Evolutionary conservation across 768 basidiomycete genomes (phyloP).

Genomic region (Strobilomyces echinocephalus): DNA sequence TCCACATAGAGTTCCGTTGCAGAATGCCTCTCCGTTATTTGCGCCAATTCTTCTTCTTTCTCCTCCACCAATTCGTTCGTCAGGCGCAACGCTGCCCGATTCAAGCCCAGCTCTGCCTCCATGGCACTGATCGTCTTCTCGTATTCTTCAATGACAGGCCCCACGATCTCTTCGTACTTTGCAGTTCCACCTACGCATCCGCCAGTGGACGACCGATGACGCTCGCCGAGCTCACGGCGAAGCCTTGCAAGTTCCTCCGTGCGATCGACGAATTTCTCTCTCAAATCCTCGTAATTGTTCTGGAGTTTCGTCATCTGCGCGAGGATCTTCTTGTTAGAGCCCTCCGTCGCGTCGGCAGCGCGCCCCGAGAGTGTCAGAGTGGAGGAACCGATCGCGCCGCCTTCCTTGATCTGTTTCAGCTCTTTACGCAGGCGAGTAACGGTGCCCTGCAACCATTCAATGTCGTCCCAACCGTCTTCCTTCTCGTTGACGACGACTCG

Average conservation of each 20-base stretch:
- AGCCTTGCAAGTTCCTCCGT: constrained; percentile 83
- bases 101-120: constrained; percentile 87
- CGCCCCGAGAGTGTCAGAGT: constrained; percentile 28
- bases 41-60: constrained; percentile 75
- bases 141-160: constrained; percentile 97
- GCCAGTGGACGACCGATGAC: constrained; percentile 51
- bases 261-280: constrained; percentile 81
- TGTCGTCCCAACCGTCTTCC: constrained; percentile 98
- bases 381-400: constrained; percentile 34
- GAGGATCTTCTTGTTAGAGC: constrained; percentile 69
- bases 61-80: constrained; percentile 93
- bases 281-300: constrained; percentile 78
- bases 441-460: constrained; percentile 91
- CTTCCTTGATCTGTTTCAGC: constrained; percentile 73
- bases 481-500: constrained; percentile 86
- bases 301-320: constrained; percentile 81
- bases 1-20: constrained; percentile 84
- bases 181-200: constrained; percentile 66
- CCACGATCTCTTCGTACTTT: constrained; percentile 89
- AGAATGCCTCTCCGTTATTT: constrained; percentile 62
- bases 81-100: constrained; percentile 79
- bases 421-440: constrained; percentile 85
- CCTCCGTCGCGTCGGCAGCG: constrained; percentile 43
- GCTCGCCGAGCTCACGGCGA: constrained; percentile 73
- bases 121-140: constrained; percentile 95